These are phyloP conservation scores for Tympanopsis confertula DNA, from an alignment of 2,329 filamentous ascomycete species.

Conservation along the genomic window DNA sequence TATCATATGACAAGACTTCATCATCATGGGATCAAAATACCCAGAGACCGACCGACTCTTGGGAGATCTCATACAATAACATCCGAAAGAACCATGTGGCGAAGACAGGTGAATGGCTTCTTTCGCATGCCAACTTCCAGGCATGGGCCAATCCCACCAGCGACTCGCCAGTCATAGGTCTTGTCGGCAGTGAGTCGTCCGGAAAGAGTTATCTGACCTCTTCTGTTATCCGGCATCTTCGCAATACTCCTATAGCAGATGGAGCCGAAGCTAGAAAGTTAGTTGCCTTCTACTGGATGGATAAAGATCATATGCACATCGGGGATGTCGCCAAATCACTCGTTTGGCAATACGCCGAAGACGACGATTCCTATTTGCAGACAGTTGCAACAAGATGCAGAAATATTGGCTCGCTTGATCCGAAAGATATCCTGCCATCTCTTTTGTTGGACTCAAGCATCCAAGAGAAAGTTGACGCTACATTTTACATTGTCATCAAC, in stretches of 20 bases:
- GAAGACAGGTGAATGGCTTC: constrained; percentile 15
- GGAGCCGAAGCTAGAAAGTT: constrained; percentile 12
- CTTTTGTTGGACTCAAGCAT: constrained; percentile 18
- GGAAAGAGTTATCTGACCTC: constrained; percentile 20
- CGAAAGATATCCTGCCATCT: constrained; percentile 16
- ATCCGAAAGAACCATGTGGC: constrained; percentile 14
- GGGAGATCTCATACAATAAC: constrained; percentile 16
- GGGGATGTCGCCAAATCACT: constrained; percentile 15
- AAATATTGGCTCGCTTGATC: constrained; percentile 10
- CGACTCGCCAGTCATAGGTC: constrained; percentile 10
- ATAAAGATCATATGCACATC: constrained; percentile 14
- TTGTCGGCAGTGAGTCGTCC: constrained; percentile 14
- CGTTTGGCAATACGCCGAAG: constrained; percentile 18
- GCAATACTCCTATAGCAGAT: constrained; percentile 8
- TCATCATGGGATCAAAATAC: constrained; percentile 14
- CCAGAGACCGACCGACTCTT: constrained; percentile 13
- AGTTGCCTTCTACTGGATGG: constrained; percentile 15
- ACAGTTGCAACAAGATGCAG: constrained; percentile 14
- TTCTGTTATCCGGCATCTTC: constrained; percentile 14
- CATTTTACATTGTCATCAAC: constrained; percentile 19
- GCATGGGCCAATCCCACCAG: constrained; percentile 11
- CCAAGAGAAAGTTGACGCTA: constrained; percentile 13
- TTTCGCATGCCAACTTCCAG: constrained; percentile 8
- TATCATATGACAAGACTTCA: constrained; percentile 13
- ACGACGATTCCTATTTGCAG: constrained; percentile 18